Base-by-base conservation (phyloP, 2,329 filamentous ascomycete species). In the Scleromitrula shiraiana region DNA sequence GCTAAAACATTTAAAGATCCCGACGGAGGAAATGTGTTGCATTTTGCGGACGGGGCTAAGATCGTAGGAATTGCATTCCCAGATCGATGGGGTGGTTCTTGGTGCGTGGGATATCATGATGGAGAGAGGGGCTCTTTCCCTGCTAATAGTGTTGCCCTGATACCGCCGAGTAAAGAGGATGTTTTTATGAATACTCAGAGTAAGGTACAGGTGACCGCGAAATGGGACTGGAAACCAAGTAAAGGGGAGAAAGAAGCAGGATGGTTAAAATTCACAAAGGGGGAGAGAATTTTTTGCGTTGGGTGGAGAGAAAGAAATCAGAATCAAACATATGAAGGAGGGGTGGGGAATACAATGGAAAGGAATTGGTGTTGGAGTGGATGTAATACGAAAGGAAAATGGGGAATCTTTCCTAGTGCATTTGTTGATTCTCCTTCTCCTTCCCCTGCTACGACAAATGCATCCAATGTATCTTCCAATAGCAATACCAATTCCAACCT, bases 351-450 rank as follows among this genome's bases (percentile, higher is more conserved):
- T n/a, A n/a, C n/a, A n/a, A n/a, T n/a, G n/a, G 62, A 49, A 32
- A 45, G 49, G 33, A 61, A 64, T 23, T 64, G 62, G 62, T 63
- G 60, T 40, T 64, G 57, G 56, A 58, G 56, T 4, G 62, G 62
- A 8, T 53, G 59, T 32, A 59, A 50, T 3, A 49, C 44, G 2
- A 62, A 61, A 38, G 59, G 62, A 2, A 60, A 62, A 51, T 64
- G 55, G 56, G 62, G 62, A 2, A 23, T 63, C 1, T 64, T 64
- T 33, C 62, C 61, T 1, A 41, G 45, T 2, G 24, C 51, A 7
- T 64, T 63, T 41, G 57, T 63, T 2, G 56, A 61, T 22, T 49
- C n/a, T n/a, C n/a, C n/a, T n/a, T n/a, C n/a, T n/a, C 52, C 15
- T 38, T 60, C 10, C 40, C 39, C 10, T 41, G 44, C 7, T n/a